phyloP scores from a whole-genome alignment of 2,329 filamentous ascomycete genomes.

The Clonostachys rhizophaga region DNA sequence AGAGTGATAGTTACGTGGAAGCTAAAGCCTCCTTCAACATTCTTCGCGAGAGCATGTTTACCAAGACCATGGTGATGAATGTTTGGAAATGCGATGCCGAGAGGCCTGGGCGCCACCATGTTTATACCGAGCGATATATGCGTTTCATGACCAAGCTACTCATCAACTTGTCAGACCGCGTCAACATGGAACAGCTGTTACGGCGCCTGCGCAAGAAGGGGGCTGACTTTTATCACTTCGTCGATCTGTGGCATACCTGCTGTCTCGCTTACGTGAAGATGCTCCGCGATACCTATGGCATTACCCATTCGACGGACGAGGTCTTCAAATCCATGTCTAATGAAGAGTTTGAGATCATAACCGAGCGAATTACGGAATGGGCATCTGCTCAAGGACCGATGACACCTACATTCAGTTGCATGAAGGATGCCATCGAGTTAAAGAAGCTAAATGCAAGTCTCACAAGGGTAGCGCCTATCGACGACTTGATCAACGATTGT shows the following conservation, averaged over 20 bases:
- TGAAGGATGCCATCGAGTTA: constrained; percentile 54
- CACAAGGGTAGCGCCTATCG: constrained; percentile 80
- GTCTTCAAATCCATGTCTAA: constrained; percentile 46
- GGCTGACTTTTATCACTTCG: constrained; percentile 66
- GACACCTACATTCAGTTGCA: constrained; percentile 41
- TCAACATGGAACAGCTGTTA: constrained; percentile 72
- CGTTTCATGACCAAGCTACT: constrained; percentile 76
- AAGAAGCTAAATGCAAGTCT: constrained; percentile 78
- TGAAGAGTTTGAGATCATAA: constrained; percentile 54
- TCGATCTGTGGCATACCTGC: constrained; percentile 54
- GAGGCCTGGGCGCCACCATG: constrained; percentile 77
- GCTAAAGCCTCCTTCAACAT: constrained; percentile 78
- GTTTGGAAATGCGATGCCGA: constrained; percentile 94
- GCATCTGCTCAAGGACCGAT: constrained; percentile 30
- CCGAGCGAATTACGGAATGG: constrained; percentile 52
- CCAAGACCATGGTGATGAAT: constrained; percentile 91
- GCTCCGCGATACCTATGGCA: constrained; percentile 41
- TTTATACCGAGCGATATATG: constrained; percentile 85
- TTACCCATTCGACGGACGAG: constrained; percentile 42
- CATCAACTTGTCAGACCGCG: constrained; percentile 68
- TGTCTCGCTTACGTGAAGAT: constrained; percentile 49
- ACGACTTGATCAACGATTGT: constrained; percentile 89
- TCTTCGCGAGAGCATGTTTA: constrained; percentile 70
- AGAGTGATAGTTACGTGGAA: not conserved
- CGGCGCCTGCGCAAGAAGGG: constrained; percentile 78